Base-by-base conservation (phyloP, 2,329 filamentous ascomycete genomes). In the Beauveria varroae region DNA sequence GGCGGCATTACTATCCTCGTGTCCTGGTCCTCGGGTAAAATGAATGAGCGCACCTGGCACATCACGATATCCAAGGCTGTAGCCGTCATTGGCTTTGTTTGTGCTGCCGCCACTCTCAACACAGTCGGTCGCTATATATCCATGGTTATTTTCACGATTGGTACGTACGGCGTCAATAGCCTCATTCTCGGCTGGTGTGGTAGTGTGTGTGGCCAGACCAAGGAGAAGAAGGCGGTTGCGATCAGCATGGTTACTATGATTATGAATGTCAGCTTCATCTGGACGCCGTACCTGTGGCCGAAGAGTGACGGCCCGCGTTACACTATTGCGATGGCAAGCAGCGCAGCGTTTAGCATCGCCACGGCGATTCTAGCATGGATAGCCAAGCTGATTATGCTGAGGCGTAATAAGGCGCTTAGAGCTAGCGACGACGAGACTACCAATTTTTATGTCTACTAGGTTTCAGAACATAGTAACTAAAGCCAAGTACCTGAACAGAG, bases 31-130 rank as follows among this genome's bases (percentile, higher is more conserved):
- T 78, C 76, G 2, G 79, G 76, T 6, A 70, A 69, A 7, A 71
- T 74, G 66, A 75, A 78, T 62, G 76, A 78, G 64, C 69, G 75
- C 26, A 77, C 75, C 3, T 78, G 74, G 71, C 76, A 78, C 61
- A 76, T 77, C 50, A 77, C 74, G 1, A 67, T 71, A 1, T 73
- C 73, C 46, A 78, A 77, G 57, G 62, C 70, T 3, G 66, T 73
- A 8, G 77, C 76, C 0, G 66, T 76, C 4, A 63, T 76, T 8
- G 76, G 77, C 0, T 78, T 78, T 62, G 65, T 74, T 6, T 61
- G 66, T 3, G 68, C 69, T 5, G 63, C 64, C 8, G 60, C 67
- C 0, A 69, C 70, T 0, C 55, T 68, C 8, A 69, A 70, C 41
- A 64, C 67, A 2, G 66, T 63, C 3, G 70, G 65, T 0, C 67